These are phyloP conservation scores for Apium graveolens DNA, from an alignment of 129 eudicot species.

Conservation along the genomic window DNA sequence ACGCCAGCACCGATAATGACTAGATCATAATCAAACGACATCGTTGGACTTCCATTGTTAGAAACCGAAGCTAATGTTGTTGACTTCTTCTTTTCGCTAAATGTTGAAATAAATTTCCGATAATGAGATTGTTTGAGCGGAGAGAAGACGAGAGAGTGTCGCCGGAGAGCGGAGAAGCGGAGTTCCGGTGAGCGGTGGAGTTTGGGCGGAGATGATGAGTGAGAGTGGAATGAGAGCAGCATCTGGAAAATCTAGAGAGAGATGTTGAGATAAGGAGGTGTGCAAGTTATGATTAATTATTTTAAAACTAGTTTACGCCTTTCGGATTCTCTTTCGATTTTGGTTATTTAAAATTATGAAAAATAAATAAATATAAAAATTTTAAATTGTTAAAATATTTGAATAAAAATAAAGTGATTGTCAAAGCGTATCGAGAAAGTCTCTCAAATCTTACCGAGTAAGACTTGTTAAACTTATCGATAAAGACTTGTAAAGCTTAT, in stretches of 20 bases:
- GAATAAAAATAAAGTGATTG: too few relatives aligned
- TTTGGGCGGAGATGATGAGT: constrained; percentile 9
- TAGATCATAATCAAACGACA: constrained; percentile 60
- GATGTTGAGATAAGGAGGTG: not conserved
- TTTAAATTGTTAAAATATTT: too few relatives aligned
- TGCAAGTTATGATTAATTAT: too few relatives aligned
- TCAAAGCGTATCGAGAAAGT: too few relatives aligned
- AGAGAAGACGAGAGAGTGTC: constrained; percentile 15
- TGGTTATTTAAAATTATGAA: too few relatives aligned
- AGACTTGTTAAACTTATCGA: too few relatives aligned
- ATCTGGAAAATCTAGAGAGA: not conserved
- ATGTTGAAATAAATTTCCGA: constrained; percentile 4
- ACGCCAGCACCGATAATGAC: constrained; percentile 90
- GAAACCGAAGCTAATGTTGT: constrained; percentile 23
- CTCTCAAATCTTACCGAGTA: too few relatives aligned
- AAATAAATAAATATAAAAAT: too few relatives aligned
- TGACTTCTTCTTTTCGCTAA: constrained; percentile 6
- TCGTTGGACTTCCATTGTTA: constrained; percentile 36
- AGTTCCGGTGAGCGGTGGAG: constrained; percentile 16
- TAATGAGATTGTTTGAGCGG: constrained; percentile 1
- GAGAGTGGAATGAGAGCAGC: constrained; percentile 7
- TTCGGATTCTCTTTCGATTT: too few relatives aligned
- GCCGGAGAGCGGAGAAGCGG: constrained; percentile 37
- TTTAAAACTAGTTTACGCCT: too few relatives aligned
- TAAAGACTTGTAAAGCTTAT: too few relatives aligned